Evolutionary conservation across 2,329 filamentous ascomycete genomes (phyloP), one percentile per base, ranked within the genome.

Genomic region (Aspergillus fijiensis): DNA sequence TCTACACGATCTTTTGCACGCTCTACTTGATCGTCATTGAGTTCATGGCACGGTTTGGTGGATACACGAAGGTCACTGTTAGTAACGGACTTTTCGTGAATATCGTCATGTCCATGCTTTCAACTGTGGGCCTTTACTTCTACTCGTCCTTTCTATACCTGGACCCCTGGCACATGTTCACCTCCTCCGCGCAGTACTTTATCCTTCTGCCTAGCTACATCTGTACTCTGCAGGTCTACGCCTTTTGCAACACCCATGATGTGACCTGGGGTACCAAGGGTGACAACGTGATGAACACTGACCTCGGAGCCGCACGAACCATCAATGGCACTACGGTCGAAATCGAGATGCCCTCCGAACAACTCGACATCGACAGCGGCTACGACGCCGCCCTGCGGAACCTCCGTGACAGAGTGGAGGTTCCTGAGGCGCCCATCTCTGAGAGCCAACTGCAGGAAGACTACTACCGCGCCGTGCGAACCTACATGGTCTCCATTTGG

Each of bases 81-180:
- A 92, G 92, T 58, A 89, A 92, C 78, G 96, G 96, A 72, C 84
- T 96, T 61, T 96, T 99, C 80, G 95, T 93, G 61, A 98, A 98
- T 77, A 84, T 99, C 63, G 91, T 98, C 71, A 87, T 99, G 54
- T 95, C 90, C 6, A 89, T 90, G n/a, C 81, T 89, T 3, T 96
- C 92, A 2, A 99, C 95, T 0, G 80, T 97, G 47, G 95, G 96
- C 0, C 82, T 99, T 45, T 99, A 98, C 83, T 95, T 99, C 80
- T 77, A 96, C 78, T 96, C 96, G 88, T 95, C 90, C 25, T 92
- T 99, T 79, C 79, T 99, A 62, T 99, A 99, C 78, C 86, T 99
- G 51, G 96, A 99, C 69, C 95, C 95, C 0, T 99, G 95, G 95
- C 95, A 99, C 81, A 95, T 99, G 90, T 90, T 99, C 79, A 99